Conservation (phyloP, 257 asterid genomes). For the Verbascum thapsus region DNA sequence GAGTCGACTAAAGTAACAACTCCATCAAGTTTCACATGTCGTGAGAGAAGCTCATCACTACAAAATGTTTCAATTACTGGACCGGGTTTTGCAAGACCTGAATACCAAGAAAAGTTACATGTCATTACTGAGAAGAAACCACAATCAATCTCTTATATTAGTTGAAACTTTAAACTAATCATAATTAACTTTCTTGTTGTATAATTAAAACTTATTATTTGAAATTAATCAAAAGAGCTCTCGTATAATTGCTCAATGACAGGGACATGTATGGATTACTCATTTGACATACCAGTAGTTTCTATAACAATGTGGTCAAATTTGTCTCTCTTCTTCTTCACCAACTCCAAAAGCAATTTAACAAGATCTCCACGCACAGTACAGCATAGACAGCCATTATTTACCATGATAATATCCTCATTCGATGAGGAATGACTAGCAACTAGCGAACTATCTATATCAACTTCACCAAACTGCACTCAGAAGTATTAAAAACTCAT, state of each 20-base stretch:
- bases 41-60: constrained; percentile 79
- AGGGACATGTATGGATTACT: constrained; percentile 7
- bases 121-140: constrained; percentile 7
- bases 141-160: constrained; percentile 5
- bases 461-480: constrained; percentile 98
- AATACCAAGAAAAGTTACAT: constrained; percentile 21
- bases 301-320: constrained; percentile 95
- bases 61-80: constrained; percentile 97
- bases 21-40: constrained; percentile 92
- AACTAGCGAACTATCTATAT: constrained; percentile 89
- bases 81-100: constrained; percentile 99
- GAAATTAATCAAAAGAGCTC: background rate
- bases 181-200: background rate
- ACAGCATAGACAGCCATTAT: constrained; percentile 94
- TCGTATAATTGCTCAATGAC: no score
- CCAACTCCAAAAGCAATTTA: constrained; percentile 92
- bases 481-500: constrained; percentile 27
- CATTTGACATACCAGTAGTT: constrained; percentile 71
- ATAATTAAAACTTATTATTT: no score
- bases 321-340: constrained; percentile 71
- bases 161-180: constrained; percentile 6
- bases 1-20: constrained; percentile 93
- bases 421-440: constrained; percentile 91
- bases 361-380: constrained; percentile 98
- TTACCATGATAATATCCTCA: constrained; percentile 92